Percentiles rank a stretch among this genome's conserved stretches.
These are phyloP conservation scores for Fistulina hepatica DNA, from an alignment of 1,284 basidiomycete species.

Conservation along the genomic window DNA sequence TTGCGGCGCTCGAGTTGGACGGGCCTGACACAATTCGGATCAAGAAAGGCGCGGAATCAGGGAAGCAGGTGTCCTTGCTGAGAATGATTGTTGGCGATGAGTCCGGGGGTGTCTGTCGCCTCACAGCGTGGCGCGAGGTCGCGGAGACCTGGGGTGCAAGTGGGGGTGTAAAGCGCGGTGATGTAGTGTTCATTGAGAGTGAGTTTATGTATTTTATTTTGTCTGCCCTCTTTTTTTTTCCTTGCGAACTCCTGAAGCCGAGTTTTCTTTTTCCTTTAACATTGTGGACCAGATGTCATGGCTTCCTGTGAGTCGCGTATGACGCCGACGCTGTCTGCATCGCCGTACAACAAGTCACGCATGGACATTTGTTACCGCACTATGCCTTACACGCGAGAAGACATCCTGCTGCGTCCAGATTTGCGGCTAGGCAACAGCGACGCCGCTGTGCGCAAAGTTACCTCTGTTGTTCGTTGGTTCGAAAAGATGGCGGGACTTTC, in stretches of 20 bases:
- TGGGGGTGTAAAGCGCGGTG: constrained; percentile 47
- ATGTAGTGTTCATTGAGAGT: constrained; percentile 59
- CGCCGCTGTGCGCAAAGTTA: constrained; percentile 53
- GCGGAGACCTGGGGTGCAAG: constrained; percentile 57
- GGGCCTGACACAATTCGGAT: constrained; percentile 55
- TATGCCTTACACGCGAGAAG: constrained; percentile 52
- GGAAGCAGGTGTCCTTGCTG: constrained; percentile 52
- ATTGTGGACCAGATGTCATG: constrained; percentile 33
- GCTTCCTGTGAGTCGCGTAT: constrained; percentile 31
- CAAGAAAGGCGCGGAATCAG: constrained; percentile 55
- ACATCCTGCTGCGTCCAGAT: constrained; percentile 55
- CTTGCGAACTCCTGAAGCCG: background rate
- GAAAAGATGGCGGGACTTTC: constrained; percentile 49
- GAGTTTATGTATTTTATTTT: constrained; percentile 20
- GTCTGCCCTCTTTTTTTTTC: constrained; percentile 4
- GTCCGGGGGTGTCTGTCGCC: constrained; percentile 48
- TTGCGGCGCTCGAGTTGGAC: constrained; percentile 61
- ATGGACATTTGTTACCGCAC: constrained; percentile 66
- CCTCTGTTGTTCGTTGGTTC: constrained; percentile 58
- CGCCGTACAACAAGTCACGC: constrained; percentile 46
- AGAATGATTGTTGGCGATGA: constrained; percentile 62
- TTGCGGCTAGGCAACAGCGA: constrained; percentile 59
- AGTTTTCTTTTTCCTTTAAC: background rate
- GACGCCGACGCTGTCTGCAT: constrained; percentile 45
- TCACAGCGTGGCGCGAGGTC: constrained; percentile 65